Base-by-base conservation (phyloP, 2,329 filamentous ascomycete genomes). In the Epichloe amarillans region DNA sequence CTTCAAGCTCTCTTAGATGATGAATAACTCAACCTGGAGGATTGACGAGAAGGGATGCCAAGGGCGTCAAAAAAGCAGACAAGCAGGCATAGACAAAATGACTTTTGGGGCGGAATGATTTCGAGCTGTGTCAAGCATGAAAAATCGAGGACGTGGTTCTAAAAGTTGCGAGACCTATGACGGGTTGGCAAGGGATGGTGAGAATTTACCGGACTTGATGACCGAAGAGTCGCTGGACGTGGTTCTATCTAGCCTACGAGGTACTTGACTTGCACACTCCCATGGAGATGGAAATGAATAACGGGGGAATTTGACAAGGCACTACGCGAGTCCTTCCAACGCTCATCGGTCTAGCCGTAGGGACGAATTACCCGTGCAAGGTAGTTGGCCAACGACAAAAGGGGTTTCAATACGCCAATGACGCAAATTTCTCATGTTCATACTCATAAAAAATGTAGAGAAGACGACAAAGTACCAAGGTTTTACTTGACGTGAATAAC, bases 371-470 rank as follows among this genome's bases (percentile, higher is more conserved):
- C 26, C 26, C 26, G 8, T 11, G 26, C 26, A 30, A 30, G 26
- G 26, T 11, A 30, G 26, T 11, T 30, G 26, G 8, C 0, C 26
- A 30, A 30, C 8, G 26, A 10, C 26, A 30, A 10, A 30, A 30
- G 26, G 26, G 26, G 10, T 10, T 30, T 10, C 26, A 33, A 38
- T 56, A 51, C 51, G 55, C 53, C 52, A 10, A 54, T 55, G 48
- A 58, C 55, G 56, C 54, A 55, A 55, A 49, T 56, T 41, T 55
- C 54, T 57, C 56, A 57, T 60, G 57, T 54, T 61, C 55, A 58
- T 56, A 55, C 11, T 30, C 56, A 58, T 56, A 58, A 49, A 49
- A 56, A 56, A 49, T 50, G 50, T 54, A 44, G 49, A 48, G 49
- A 52, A 54, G 45, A 53, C 30, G 55, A 49, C 46, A 46, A 46